Conservation (phyloP, 257 asterid species). For the Catharanthus roseus region DNA sequence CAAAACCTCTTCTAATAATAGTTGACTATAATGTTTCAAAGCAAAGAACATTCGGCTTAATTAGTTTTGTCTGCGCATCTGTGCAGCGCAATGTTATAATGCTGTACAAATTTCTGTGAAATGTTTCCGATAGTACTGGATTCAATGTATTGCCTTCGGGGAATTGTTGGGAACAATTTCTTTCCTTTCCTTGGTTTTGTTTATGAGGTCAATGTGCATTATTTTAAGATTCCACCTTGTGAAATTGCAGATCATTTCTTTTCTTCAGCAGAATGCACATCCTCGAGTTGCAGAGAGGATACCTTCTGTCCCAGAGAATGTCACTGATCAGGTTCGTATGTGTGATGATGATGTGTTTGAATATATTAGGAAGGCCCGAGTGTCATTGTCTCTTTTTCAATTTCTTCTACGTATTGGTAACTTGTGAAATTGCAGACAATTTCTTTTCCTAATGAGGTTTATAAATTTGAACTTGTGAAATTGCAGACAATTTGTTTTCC, state of each 20-base stretch:
- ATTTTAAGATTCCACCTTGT: not conserved
- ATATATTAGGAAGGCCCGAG: not conserved
- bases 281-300: conserved; percentile 82
- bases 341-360: not conserved
- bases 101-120: not conserved
- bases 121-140: not conserved
- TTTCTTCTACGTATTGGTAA: not conserved
- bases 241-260: conserved; percentile 74
- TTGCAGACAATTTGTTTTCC: too few relatives aligned
- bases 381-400: not conserved
- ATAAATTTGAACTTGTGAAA: too few relatives aligned
- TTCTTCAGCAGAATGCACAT: conserved; percentile 97
- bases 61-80: not conserved
- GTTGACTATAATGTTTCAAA: not conserved
- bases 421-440: too few relatives aligned
- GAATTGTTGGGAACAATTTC: not conserved
- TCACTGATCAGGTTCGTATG: conserved; percentile 75
- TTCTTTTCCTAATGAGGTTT: too few relatives aligned
- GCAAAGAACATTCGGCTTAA: not conserved
- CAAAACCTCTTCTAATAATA: too few relatives aligned
- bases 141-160: too few relatives aligned
- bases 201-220: not conserved
- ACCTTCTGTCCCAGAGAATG: conserved; percentile 96
- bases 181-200: not conserved
- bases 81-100: not conserved